Evolutionary conservation across 2,329 filamentous ascomycete species (phyloP), one percentile per base, ranked within the genome.

Genomic region (Paracamarosporium sp.): DNA sequence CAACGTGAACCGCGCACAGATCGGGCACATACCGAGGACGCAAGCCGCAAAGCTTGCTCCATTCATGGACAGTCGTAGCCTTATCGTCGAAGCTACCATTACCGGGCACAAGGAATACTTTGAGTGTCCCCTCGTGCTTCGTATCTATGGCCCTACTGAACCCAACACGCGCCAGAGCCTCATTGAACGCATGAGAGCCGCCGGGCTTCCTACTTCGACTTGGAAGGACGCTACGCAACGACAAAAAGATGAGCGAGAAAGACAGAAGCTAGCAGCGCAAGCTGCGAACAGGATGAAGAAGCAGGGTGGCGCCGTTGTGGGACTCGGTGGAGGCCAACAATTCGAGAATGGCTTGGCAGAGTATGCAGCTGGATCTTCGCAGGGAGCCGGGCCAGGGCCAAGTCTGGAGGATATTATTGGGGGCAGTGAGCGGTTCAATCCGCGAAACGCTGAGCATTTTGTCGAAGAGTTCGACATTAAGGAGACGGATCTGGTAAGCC

Each of bases 1-100:
- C 66, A 96, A 95, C 73, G 90, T 93, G 13, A 84, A 90, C 69
- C 85, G 86, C 15, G 73, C 76, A 7, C 92, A 96, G 68, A 91
- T 96, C 65, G 92, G 92, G 0, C 92, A 96, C 75, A 81, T 96
- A 38, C 89, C 90, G 6, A 82, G 86, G 12, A 81, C 77, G 1
- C 70, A 92, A 22, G 91, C 88, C 0, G 78, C 81, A n/a, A 94
- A 90, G 74, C 78, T 97, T 52, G 87, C 91, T 0, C 85, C 83
- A 1, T 92, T 91, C 70, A 82, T 96, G 70, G 75, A 77, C 50
- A 65, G 68, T 33, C 62, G 68, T 24, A 51, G 83, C 83, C 78
- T 95, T 8, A 70, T 85, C 1, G 72, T 93, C 6, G 92, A 96
- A 72, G 91, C 86, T 1, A 78, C 85, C 15, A 82, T 96, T 44